Evolutionary conservation across 2,329 filamentous ascomycete species (phyloP).

Genomic region (Hypoxylon sp.): DNA sequence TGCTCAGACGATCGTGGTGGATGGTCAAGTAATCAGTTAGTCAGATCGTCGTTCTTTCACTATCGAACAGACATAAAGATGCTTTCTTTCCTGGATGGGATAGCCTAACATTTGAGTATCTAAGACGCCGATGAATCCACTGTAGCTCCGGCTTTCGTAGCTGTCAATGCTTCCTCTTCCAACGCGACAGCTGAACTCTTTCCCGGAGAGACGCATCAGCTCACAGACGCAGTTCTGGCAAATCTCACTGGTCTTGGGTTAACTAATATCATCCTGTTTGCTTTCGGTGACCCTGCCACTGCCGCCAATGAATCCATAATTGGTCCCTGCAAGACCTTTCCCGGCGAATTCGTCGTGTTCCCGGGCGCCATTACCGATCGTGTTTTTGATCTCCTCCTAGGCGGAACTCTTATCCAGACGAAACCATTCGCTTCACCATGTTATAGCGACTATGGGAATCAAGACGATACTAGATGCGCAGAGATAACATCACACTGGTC

Average conservation of each 20-base stretch:
- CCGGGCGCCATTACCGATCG: constrained; percentile 37
- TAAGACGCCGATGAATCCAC: constrained; percentile 41
- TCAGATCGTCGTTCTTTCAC: constrained; percentile 29
- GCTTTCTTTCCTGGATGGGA: constrained; percentile 23
- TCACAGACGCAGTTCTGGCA: constrained; percentile 40
- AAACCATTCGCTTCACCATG: constrained; percentile 43
- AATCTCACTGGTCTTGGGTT: constrained; percentile 41
- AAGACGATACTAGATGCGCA: constrained; percentile 39
- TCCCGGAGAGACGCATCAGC: constrained; percentile 40
- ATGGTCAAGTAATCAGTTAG: constrained; percentile 42
- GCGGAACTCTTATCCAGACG: constrained; percentile 42
- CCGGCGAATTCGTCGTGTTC: constrained; percentile 39
- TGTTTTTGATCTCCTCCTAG: constrained; percentile 42
- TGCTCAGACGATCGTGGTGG: constrained; percentile 42
- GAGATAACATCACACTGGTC: constrained; percentile 42
- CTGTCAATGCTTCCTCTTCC: constrained; percentile 38
- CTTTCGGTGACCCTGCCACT: constrained; percentile 36
- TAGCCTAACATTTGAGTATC: constrained; percentile 26
- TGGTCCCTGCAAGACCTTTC: constrained; percentile 43
- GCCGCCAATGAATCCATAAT: constrained; percentile 30
- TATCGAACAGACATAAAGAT: neutral
- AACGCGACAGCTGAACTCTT: constrained; percentile 44
- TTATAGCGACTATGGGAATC: constrained; percentile 41
- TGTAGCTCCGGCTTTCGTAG: constrained; percentile 39
- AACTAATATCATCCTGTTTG: constrained; percentile 40